These are phyloP conservation scores for Casuarina glauca DNA, from an alignment of 306 rosid genomes.

Conservation along the genomic window DNA sequence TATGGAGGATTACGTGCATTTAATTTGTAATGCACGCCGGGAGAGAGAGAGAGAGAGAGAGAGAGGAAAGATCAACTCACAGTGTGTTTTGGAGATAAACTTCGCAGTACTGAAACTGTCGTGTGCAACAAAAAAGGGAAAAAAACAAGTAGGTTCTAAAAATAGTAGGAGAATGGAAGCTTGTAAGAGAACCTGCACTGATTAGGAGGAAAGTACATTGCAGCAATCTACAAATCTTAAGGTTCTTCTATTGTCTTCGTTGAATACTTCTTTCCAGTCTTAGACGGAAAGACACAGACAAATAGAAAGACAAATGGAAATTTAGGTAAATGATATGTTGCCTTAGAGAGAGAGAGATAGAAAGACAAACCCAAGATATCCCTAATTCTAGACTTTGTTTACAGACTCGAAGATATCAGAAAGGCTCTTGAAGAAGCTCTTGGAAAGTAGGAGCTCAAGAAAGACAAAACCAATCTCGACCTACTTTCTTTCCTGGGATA, in stretches of 20 bases:
- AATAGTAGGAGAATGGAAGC: neutral
- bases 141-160: neutral
- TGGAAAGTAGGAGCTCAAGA: neutral
- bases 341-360: neutral
- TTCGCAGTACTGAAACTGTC: neutral
- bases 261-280: neutral
- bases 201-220: neutral
- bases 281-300: neutral
- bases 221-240: neutral
- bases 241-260: neutral
- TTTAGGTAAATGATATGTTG: neutral
- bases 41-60: neutral
- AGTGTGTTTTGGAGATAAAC: neutral
- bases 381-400: neutral
- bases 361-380: no score
- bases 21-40: conserved; percentile 1
- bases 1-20: neutral
- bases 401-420: neutral
- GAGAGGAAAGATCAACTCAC: neutral
- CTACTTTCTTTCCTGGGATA: neutral
- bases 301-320: neutral
- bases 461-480: neutral
- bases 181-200: neutral
- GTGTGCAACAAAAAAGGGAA: neutral
- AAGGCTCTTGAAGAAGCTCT: neutral